phyloP scores from a whole-genome alignment of 371 early-diverging fungal genomes.

The Catenaria anguillulae region DNA sequence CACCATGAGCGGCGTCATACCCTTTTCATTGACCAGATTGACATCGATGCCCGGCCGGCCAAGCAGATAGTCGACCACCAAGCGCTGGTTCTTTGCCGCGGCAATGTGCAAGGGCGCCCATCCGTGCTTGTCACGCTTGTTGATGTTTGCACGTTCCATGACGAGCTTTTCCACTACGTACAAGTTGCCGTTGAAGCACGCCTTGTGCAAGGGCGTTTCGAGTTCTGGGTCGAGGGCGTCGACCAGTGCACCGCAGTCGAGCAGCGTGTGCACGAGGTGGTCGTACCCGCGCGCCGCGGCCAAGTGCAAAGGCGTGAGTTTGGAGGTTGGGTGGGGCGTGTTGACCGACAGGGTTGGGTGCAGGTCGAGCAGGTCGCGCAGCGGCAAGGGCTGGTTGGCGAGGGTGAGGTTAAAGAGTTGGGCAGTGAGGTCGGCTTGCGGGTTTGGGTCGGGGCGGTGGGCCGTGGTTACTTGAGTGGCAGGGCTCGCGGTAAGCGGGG shows the following conservation, averaged over 20 bases:
- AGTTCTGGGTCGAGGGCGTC: slow-evolving; percentile 52
- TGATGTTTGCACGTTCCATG: slow-evolving; percentile 41
- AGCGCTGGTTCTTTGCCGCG: slow-evolving; percentile 40
- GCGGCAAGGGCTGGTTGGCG: background rate
- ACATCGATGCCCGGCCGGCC: slow-evolving; percentile 37
- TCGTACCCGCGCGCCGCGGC: slow-evolving; percentile 58
- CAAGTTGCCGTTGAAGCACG: slow-evolving; percentile 51
- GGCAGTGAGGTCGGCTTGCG: no score
- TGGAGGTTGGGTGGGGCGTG: slow-evolving; percentile 16
- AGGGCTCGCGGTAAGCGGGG: background rate
- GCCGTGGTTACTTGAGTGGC: no score
- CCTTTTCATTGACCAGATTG: slow-evolving; percentile 46
- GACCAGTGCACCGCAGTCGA: slow-evolving; percentile 46
- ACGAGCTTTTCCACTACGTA: slow-evolving; percentile 49
- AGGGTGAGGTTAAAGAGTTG: background rate
- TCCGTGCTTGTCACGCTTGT: slow-evolving; percentile 59
- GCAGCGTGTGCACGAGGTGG: slow-evolving; percentile 42
- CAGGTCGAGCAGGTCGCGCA: slow-evolving; percentile 2
- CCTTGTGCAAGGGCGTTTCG: slow-evolving; percentile 69
- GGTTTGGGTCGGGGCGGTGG: no score
- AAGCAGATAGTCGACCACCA: slow-evolving; percentile 40
- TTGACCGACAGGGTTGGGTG: background rate
- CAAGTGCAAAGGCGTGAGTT: slow-evolving; percentile 49
- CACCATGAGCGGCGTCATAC: slow-evolving; percentile 63
- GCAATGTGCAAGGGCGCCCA: slow-evolving; percentile 68